These are phyloP conservation scores for Claviceps maximensis DNA, from an alignment of 2,329 filamentous ascomycete species.

Conservation along the genomic window DNA sequence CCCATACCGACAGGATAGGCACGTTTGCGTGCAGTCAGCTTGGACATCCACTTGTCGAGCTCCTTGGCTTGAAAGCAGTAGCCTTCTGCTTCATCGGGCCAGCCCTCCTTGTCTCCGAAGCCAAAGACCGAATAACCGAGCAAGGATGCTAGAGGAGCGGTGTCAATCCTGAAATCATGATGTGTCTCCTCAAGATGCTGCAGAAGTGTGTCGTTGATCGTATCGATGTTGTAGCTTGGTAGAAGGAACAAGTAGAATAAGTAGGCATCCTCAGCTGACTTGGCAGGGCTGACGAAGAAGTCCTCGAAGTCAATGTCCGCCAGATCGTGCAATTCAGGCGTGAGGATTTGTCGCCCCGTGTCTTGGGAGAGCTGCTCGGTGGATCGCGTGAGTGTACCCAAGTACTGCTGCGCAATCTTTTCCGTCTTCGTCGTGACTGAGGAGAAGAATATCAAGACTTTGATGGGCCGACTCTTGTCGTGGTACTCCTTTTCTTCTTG, in stretches of 20 bases:
- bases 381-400: constrained; percentile 37
- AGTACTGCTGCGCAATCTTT: constrained; percentile 52
- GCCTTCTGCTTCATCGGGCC: constrained; percentile 80
- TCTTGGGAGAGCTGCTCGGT: constrained; percentile 35
- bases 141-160: constrained; percentile 61
- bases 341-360: constrained; percentile 27
- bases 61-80: constrained; percentile 90
- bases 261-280: constrained; percentile 38
- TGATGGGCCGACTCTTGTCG: constrained; percentile 36
- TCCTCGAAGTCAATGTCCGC: constrained; percentile 86
- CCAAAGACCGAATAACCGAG: constrained; percentile 90
- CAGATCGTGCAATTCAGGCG: constrained; percentile 60
- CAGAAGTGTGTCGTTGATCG: constrained; percentile 75
- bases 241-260: constrained; percentile 76
- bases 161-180: constrained; percentile 93
- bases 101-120: constrained; percentile 80
- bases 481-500: constrained; percentile 13
- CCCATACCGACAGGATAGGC: constrained; percentile 83
- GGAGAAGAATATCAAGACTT: constrained; percentile 76
- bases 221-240: constrained; percentile 92
- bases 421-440: constrained; percentile 78
- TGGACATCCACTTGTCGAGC: constrained; percentile 94
- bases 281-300: constrained; percentile 71
- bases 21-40: constrained; percentile 71
- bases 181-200: constrained; percentile 85